A percentile compares a stretch with the other conserved stretches of the same genome.
Conservation (phyloP, 768 basidiomycete species). For the Russula sp. region DNA sequence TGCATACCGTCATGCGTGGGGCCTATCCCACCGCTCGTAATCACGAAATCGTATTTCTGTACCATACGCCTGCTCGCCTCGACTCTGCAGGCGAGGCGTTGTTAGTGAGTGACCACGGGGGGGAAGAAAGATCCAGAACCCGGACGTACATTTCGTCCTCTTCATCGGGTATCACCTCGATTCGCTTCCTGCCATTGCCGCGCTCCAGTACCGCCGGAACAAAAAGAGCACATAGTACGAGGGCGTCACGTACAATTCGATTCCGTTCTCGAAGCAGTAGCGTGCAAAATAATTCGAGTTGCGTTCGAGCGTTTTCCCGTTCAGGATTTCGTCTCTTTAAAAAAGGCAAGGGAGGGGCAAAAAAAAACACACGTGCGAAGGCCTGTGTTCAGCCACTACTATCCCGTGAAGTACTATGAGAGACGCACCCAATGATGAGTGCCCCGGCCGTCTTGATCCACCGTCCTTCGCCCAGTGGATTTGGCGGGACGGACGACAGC, state of each 20-base stretch:
- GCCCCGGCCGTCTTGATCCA: slow-evolving; percentile 72
- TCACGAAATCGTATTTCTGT: slow-evolving; percentile 77
- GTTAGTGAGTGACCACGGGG: not conserved
- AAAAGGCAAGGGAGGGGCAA: not conserved
- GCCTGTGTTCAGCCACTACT: no score
- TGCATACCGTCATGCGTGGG: slow-evolving; percentile 80
- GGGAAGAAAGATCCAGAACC: not conserved
- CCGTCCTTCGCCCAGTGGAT: slow-evolving; percentile 62
- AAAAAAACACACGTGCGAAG: not conserved
- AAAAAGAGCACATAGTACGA: slow-evolving; percentile 20
- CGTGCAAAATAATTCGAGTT: slow-evolving; percentile 86
- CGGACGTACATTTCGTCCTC: slow-evolving; percentile 79
- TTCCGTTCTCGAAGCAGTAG: slow-evolving; percentile 83
- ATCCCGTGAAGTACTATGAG: not conserved
- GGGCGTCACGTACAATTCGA: slow-evolving; percentile 52
- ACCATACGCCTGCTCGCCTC: slow-evolving; percentile 84
- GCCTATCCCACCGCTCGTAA: slow-evolving; percentile 88
- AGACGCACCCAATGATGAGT: slow-evolving; percentile 64
- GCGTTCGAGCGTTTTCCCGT: slow-evolving; percentile 81
- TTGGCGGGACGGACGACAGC: slow-evolving; percentile 52
- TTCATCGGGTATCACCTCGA: slow-evolving; percentile 89
- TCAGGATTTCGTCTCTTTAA: slow-evolving; percentile 80
- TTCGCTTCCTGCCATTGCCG: slow-evolving; percentile 53
- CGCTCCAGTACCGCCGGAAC: slow-evolving; percentile 24
- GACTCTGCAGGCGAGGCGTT: slow-evolving; percentile 34